Evolutionary conservation across 805 yeast genomes (phyloP), one percentile per base, ranked within the genome.

Genomic region (Hanseniaspora lachancei): DNA sequence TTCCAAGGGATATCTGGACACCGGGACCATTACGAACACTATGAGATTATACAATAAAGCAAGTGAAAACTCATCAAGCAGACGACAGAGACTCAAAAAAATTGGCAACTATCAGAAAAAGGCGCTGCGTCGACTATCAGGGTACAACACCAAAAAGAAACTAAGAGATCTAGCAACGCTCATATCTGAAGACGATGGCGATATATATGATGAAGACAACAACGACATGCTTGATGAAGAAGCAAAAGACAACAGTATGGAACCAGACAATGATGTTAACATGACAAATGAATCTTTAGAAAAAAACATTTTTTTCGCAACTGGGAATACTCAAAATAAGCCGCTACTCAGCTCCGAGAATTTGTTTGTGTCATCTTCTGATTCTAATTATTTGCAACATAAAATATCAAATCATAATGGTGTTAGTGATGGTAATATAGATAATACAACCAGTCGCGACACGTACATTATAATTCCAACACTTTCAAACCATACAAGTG

Each of bases 151-250:
- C 16, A 53, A 53, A 32, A 53, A 46, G 24, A 53, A 53, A 24
- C 29, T 53, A 4, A 53, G 56, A 39, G 56, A 53, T 10, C 8
- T 53, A 15, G 56, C 56, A 15, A 38, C 38, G 49, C 46, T 51
- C 50, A 46, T 53, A 27, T 46, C 56, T 2, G 56, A 53, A 20
- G 56, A 53, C n/a, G 56, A 53, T 46, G 56, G 56, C 10, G 56
- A 53, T 20, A 48, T 46, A n/a, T 50, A 53, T 12, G 49, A 53
- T 38, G 56, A 53, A 13, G 56, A 35, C 23, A 53, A 42, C 35
- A 42, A 50, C 24, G 48, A 50, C 16, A 42, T 38, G 34, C 36
- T 53, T 27, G 56, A 53, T 20, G 50, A 53, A 38, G 47, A 38
- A 7, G 23, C 20, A 6, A 38, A 49, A 5, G 47, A 53, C 3